Evolutionary conservation across 345 rosid species (phyloP), one percentile per base, ranked within the genome.

Genomic region (Salix exigua): DNA sequence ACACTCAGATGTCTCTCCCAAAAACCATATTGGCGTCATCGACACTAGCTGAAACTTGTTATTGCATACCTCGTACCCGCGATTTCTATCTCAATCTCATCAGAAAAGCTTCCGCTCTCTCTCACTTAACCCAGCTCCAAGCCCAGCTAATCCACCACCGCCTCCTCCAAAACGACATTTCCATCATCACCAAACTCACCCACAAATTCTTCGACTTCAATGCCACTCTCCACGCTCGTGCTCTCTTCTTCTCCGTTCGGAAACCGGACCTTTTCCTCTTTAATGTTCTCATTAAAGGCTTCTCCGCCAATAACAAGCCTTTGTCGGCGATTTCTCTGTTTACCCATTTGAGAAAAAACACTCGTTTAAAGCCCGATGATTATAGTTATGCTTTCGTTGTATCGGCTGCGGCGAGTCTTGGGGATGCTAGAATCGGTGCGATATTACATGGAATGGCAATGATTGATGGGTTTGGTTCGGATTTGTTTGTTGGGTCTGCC

Each of bases 261-360:
- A 86, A 77, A 68, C 97, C 97, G 26, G 97, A 92, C 74, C 80
- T 83, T 38, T 92, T 92, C 83, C 89, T 91, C 76, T 89, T 88
- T 84, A 91, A 92, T 74, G 92, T 89, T 73, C 84, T 91, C 82
- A 82, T 92, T 68, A 84, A 87, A 16, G 94, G 94, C 63, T 84
- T 89, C 76, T 83, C 90, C 30, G 42, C 28, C 44, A 88, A 87
- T 37, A 63, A 66, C 19, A 70, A 75, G 51, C 88, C 89, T 73
- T 77, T 76, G 23, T 78, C 85, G 23, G 85, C 97, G 9, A 85
- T 91, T 62, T 87, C 85, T 1, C 75, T 88, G 21, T 89, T 82
- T 67, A 44, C 85, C 71, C 88, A 82, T 33, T 64, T 93, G 75
- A 86, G 88, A 74, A 86, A 72, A 75, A 68, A 30, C 69, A 75